These are phyloP conservation scores for Gracilaria domingensis DNA, from an alignment of 23 red algal species.

Conservation along the genomic window DNA sequence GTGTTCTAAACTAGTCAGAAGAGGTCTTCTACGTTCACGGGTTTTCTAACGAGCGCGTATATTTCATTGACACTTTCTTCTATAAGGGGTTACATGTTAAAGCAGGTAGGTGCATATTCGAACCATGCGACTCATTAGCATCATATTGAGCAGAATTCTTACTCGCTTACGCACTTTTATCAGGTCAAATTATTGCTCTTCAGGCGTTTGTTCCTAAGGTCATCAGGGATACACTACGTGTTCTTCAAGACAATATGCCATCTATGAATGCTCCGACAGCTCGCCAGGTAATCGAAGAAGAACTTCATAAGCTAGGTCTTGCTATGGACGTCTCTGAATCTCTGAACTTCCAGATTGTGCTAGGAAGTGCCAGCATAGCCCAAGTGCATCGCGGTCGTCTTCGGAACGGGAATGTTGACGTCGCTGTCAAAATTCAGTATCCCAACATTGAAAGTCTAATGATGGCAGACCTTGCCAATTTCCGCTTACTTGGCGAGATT, in stretches of 20 bases:
- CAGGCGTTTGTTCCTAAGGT: constrained; percentile 67
- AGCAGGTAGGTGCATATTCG: constrained; percentile 27
- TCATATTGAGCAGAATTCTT: too few relatives aligned
- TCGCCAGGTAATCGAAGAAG: not conserved
- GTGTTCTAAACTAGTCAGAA: too few relatives aligned
- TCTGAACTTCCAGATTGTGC: constrained; percentile 26
- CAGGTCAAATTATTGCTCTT: constrained; percentile 60
- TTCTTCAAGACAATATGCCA: constrained; percentile 64
- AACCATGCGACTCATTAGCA: too few relatives aligned
- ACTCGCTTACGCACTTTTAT: not conserved
- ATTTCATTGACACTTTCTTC: not conserved
- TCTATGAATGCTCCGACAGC: constrained; percentile 15
- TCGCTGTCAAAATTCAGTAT: constrained; percentile 86
- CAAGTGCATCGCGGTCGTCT: constrained; percentile 53
- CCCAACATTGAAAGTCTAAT: constrained; percentile 75
- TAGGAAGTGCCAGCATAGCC: constrained; percentile 64
- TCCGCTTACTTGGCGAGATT: constrained; percentile 68
- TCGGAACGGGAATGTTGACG: constrained; percentile 18
- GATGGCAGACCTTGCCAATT: constrained; percentile 79
- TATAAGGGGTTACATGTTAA: constrained; percentile 68
- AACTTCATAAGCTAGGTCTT: constrained; percentile 23
- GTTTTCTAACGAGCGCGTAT: not conserved
- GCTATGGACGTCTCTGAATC: constrained; percentile 31
- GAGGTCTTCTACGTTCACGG: not conserved
- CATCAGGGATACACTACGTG: constrained; percentile 43